Evolutionary conservation across 768 basidiomycete species (phyloP).

Genomic region (Rhodotorula taiwanensis): DNA sequence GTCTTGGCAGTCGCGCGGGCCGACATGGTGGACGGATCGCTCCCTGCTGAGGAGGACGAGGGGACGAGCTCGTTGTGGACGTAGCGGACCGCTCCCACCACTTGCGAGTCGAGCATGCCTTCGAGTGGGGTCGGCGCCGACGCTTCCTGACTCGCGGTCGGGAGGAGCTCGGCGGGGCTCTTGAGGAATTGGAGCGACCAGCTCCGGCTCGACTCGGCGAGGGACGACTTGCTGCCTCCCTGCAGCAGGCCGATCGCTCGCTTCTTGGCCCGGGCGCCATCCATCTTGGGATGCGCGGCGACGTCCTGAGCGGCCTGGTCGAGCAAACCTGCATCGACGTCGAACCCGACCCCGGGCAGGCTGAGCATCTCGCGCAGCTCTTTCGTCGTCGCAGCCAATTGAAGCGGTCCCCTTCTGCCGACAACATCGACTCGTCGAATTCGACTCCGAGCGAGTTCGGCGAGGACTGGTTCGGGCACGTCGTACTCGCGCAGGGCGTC

Average conservation of each 20-base stretch:
- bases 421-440: slow-evolving; percentile 75
- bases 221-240: slow-evolving; percentile 45
- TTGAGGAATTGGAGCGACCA: slow-evolving; percentile 81
- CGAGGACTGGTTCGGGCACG: slow-evolving; percentile 66
- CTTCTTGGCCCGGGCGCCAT: slow-evolving; percentile 45
- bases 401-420: slow-evolving; percentile 75
- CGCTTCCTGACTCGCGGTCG: not conserved
- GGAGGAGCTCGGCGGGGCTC: slow-evolving; percentile 52
- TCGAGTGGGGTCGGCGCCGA: not conserved
- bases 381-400: slow-evolving; percentile 86
- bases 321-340: slow-evolving; percentile 40
- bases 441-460: slow-evolving; percentile 56
- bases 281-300: slow-evolving; percentile 24
- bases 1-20: slow-evolving; percentile 52
- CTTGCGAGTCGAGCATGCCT: not conserved
- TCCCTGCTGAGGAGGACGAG: not conserved
- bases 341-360: slow-evolving; percentile 61
- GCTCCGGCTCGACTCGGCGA: slow-evolving; percentile 60
- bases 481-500: slow-evolving; percentile 63
- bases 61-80: slow-evolving; percentile 28
- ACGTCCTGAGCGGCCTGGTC: slow-evolving; percentile 40
- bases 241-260: slow-evolving; percentile 46
- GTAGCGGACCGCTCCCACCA: slow-evolving; percentile 12
- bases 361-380: slow-evolving; percentile 77
- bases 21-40: slow-evolving; percentile 49